Conservation (phyloP, 108 stramenopile species). For the Skeletonema marinoi region DNA sequence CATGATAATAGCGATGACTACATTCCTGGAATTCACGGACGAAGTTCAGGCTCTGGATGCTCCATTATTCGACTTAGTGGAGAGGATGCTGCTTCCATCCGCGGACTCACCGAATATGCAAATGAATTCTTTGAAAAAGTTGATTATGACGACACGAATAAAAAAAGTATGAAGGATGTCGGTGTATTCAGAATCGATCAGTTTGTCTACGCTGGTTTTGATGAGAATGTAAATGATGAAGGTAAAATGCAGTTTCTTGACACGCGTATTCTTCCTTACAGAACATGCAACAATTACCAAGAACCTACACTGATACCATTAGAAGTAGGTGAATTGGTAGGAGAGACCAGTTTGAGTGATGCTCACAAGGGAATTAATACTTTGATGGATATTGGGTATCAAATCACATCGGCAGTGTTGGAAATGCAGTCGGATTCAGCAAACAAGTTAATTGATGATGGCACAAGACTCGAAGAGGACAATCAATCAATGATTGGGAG, state of each 20-base stretch:
- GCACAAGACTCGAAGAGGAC: constrained; percentile 1
- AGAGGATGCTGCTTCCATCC: constrained; percentile 30
- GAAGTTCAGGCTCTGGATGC: constrained; percentile 36
- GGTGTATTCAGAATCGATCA: constrained; percentile 39
- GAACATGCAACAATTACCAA: not conserved
- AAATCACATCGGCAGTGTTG: constrained; percentile 49
- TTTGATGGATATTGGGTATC: constrained; percentile 30
- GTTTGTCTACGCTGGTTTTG: constrained; percentile 38
- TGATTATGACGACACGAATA: constrained; percentile 17
- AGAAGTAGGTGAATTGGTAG: constrained; percentile 37
- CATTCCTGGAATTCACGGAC: constrained; percentile 10
- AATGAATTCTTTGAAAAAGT: constrained; percentile 48
- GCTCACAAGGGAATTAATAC: constrained; percentile 42
- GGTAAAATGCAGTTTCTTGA: constrained; percentile 36
- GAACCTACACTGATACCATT: constrained; percentile 11
- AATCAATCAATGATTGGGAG: not conserved
- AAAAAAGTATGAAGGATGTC: constrained; percentile 15
- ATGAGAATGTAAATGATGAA: constrained; percentile 37
- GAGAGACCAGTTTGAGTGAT: constrained; percentile 5
- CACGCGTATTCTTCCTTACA: constrained; percentile 12
- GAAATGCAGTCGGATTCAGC: constrained; percentile 24
- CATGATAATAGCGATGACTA: not conserved
- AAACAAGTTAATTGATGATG: constrained; percentile 39
- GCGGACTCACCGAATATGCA: constrained; percentile 21
- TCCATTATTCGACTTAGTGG: constrained; percentile 27